Evolutionary conservation across 2,329 filamentous ascomycete species (phyloP), one percentile per base, ranked within the genome.

Genomic region (Colletotrichum plurivorum): DNA sequence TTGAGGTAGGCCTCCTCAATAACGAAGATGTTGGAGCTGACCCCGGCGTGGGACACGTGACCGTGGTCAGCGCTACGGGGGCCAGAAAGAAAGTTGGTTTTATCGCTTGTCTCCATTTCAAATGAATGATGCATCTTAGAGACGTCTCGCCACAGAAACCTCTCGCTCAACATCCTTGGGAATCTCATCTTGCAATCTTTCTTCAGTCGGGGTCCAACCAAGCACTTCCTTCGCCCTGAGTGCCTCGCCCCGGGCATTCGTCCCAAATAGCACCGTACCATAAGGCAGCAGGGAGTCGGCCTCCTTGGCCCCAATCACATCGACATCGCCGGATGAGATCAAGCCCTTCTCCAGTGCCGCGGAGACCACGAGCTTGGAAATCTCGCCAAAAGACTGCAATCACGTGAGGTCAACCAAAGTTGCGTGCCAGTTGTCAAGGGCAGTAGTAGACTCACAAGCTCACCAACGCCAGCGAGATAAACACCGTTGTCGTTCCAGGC

Each of bases 231-330:
- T 83, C 6, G 82, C 89, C 41, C 89, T 81, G 57, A 81, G 79
- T 0, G 88, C 84, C 62, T 78, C 82, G 39, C 84, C 83, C 68
- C 85, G 78, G 13, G 88, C 89, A 71, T 91, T 91, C 55, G 84
- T 83, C 0, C 89, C 89, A 80, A 87, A 89, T 5, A 86, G 78
- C 7, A 86, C 78, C 49, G 81, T 79, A 10, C 86, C 87, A 54
- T 80, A 81, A 0, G 80, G 78, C 0, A 82, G 77, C 16, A 84
- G 75, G 16, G 81, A 78, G 52, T 85, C 80, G 2, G 84, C 83
- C 8, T 87, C 85, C 0, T 81, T 78, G 0, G 78, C 70, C n/a
- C 77, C 73, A 7, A 78, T 57, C 73, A 76, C 73, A 20, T 80
- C 73, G 7, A 79, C 73, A 5, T 74, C 68, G 3, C 70, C 62